Percentiles rank a stretch among this genome's conserved stretches.
phyloP scores from a whole-genome alignment of 106 monocot species.

The Dactylorhiza incarnata region DNA sequence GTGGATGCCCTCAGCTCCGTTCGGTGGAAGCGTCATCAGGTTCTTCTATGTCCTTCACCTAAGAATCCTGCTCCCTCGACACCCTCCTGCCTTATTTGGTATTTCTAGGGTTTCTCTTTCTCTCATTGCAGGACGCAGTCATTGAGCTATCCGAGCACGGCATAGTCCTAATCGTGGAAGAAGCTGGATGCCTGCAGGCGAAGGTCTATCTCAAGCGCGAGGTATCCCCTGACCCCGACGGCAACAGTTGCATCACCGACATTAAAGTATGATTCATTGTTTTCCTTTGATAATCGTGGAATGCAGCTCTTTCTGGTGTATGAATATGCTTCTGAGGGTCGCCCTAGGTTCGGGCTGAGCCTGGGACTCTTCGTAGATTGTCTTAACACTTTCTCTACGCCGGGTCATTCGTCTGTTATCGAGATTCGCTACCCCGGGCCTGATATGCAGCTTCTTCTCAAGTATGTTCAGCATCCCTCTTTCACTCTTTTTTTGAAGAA shows the following conservation, averaged over 20 bases:
- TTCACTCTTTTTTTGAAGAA: background rate
- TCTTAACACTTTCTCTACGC: constrained; percentile 72
- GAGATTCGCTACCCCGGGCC: constrained; percentile 94
- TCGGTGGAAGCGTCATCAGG: constrained; percentile 95
- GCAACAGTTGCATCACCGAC: background rate
- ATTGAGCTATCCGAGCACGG: constrained; percentile 94
- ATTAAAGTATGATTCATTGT: background rate
- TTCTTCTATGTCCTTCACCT: constrained; percentile 3
- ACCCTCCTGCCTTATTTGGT: too few relatives aligned
- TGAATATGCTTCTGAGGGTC: constrained; percentile 72
- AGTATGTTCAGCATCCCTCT: constrained; percentile 28
- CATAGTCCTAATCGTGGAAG: constrained; percentile 86
- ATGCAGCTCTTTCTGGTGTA: constrained; percentile 75
- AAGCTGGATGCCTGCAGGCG: constrained; percentile 89
- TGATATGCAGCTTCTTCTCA: constrained; percentile 94
- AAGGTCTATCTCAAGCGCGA: constrained; percentile 98
- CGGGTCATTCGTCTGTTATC: constrained; percentile 51
- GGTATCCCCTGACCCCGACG: constrained; percentile 24
- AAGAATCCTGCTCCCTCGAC: background rate
- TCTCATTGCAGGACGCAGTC: constrained; percentile 56
- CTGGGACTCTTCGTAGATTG: constrained; percentile 84
- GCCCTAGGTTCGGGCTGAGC: constrained; percentile 89
- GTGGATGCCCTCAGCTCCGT: constrained; percentile 93
- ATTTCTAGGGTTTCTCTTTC: constrained; percentile 8
- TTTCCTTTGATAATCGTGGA: background rate